These are phyloP conservation scores for Arthrobotrys musiformis DNA, from an alignment of 2,329 filamentous ascomycete genomes.

Conservation along the genomic window DNA sequence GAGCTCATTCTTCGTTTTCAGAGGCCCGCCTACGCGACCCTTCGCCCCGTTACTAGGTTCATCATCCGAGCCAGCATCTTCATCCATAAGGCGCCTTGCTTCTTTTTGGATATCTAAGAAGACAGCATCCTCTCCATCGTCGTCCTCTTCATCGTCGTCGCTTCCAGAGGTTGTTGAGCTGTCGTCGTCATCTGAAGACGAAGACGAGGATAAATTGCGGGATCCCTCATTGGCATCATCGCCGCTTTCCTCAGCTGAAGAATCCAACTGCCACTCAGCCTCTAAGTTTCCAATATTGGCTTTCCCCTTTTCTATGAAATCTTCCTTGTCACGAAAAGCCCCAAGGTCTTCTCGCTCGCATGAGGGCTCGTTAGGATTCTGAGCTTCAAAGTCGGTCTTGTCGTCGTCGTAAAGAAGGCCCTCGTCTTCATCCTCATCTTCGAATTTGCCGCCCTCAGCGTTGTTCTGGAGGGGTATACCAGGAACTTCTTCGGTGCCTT, in stretches of 20 bases:
- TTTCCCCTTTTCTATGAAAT: slow-evolving; percentile 57
- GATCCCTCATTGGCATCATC: neutral
- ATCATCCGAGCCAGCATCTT: slow-evolving; percentile 81
- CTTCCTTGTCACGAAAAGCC: slow-evolving; percentile 42
- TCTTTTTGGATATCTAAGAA: slow-evolving; percentile 81
- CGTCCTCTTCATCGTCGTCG: slow-evolving; percentile 68
- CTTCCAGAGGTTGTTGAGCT: slow-evolving; percentile 67
- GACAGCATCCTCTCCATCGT: slow-evolving; percentile 68
- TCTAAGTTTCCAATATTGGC: slow-evolving; percentile 66
- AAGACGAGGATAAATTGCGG: slow-evolving; percentile 64
- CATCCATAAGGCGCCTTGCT: slow-evolving; percentile 84
- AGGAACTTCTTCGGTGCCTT: neutral
- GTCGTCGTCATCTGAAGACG: slow-evolving; percentile 5
- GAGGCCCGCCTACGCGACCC: slow-evolving; percentile 64
- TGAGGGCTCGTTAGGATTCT: neutral
- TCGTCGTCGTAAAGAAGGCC: neutral
- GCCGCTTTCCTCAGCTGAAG: slow-evolving; percentile 73
- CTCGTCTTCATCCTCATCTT: neutral
- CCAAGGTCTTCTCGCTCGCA: neutral
- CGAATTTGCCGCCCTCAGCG: neutral
- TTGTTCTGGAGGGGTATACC: neutral
- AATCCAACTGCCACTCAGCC: slow-evolving; percentile 87
- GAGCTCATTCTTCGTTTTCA: slow-evolving; percentile 85
- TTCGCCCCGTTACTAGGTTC: slow-evolving; percentile 70
- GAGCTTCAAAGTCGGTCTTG: neutral